Conservation (phyloP, 148 eudicot species). For the Vaccinium macrocarpon region DNA sequence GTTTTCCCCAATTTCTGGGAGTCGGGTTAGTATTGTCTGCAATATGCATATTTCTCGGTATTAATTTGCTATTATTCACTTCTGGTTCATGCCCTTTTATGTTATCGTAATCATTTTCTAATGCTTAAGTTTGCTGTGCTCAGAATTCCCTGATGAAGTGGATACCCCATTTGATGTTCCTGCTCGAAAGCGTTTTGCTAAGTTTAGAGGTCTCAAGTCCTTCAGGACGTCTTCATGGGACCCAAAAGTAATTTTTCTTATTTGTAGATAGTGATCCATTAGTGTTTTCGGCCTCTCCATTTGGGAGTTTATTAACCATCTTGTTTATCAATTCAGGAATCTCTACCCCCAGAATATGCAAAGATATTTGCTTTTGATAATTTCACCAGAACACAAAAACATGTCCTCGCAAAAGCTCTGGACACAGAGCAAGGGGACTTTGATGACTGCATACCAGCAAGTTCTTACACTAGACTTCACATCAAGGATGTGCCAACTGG, state of each 20-base stretch:
- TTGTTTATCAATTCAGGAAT: constrained; percentile 54
- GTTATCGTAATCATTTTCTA: not conserved
- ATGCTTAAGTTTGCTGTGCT: constrained; percentile 9
- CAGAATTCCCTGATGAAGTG: constrained; percentile 97
- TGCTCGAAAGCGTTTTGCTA: constrained; percentile 89
- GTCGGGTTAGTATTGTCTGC: not conserved
- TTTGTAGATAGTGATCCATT: not conserved
- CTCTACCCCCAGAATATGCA: constrained; percentile 77
- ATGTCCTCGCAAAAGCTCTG: constrained; percentile 73
- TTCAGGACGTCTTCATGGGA: constrained; percentile 98
- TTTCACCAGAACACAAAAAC: constrained; percentile 80
- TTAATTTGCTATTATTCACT: not conserved
- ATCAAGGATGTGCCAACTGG: constrained; percentile 61
- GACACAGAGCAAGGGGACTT: constrained; percentile 47
- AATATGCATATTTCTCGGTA: not conserved
- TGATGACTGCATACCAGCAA: constrained; percentile 53
- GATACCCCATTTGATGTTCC: constrained; percentile 88
- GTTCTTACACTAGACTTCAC: constrained; percentile 68
- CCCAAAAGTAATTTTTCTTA: constrained; percentile 59
- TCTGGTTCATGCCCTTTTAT: constrained; percentile 10
- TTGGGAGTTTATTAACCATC: not conserved
- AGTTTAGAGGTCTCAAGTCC: constrained; percentile 92
- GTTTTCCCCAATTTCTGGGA: not conserved
- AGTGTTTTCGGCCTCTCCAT: not conserved
- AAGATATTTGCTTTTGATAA: constrained; percentile 85